Conservation (phyloP, 345 rosid genomes). For the Moricandia arvensis region DNA sequence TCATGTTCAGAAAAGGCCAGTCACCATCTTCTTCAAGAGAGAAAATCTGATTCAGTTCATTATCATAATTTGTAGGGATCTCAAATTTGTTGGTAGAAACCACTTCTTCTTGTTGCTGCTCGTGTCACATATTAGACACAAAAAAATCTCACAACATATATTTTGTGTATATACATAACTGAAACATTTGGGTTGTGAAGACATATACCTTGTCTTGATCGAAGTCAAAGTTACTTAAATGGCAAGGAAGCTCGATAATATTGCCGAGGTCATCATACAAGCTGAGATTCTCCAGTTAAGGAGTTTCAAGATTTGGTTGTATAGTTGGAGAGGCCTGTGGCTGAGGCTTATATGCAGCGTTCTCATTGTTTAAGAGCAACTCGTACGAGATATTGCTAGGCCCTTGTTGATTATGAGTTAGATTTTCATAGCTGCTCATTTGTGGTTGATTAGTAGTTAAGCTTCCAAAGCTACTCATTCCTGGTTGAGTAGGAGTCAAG, state of each 20-base stretch:
- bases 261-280: neutral
- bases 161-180: neutral
- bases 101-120: conserved; percentile 21
- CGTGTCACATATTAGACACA: neutral
- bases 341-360: neutral
- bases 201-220: conserved; percentile 25
- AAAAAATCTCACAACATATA: neutral
- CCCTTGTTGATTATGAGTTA: neutral
- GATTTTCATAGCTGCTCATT: too few relatives aligned
- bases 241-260: conserved; percentile 7
- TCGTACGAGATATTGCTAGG: conserved; percentile 7
- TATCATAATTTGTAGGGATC: neutral
- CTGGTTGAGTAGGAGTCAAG: too few relatives aligned
- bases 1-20: neutral
- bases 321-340: neutral
- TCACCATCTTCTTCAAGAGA: conserved; percentile 12
- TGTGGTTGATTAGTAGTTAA: too few relatives aligned
- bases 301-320: conserved; percentile 18
- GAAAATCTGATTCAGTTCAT: conserved; percentile 14
- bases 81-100: conserved; percentile 11
- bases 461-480: too few relatives aligned
- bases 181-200: neutral
- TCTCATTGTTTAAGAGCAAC: conserved; percentile 18
- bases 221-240: neutral
- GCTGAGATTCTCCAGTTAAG: conserved; percentile 19